Evolutionary conservation across 768 basidiomycete genomes (phyloP), one percentile per base, ranked within the genome.

Genomic region (Calvatia gigantea): DNA sequence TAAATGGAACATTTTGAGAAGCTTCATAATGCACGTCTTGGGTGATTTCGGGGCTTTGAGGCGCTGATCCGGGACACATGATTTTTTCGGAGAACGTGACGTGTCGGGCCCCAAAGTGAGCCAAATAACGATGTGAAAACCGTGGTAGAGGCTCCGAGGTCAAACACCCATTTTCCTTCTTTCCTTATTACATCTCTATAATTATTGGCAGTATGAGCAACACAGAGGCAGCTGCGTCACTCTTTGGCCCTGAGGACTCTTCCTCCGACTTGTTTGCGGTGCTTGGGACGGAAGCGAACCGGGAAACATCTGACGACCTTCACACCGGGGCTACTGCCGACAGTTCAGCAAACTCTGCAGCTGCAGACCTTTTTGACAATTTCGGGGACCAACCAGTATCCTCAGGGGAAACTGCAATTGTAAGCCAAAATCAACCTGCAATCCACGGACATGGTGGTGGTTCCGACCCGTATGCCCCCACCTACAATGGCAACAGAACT

Each of bases 201-300:
- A 6, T 37, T 25, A 33, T 47, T 11, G 46, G 8, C 37, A 62
- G 64, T 64, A 87, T 87, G 86, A 80, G 74, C 67, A 75, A 77
- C 61, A 82, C 86, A 54, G 88, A 90, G 75, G 84, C 87, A 61
- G 91, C 91, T 32, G 86, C 89, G 49, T 85, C 87, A 55, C 85
- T 93, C 43, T 93, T 93, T 75, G 87, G 84, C 58, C 71, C 80
- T 50, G 81, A 81, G 29, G 86, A 89, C 65, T 64, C 81, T 48
- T 73, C 72, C 15, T 74, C 79, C 29, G 86, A 89, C 71, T 81
- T 81, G 50, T 88, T 88, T 72, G 80, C 85, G 58, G 71, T 77
- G 52, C 75, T 86, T 58, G 84, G 82, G 43, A 69, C 73, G 52
- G 53, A 60, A 28, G 32, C 3, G 3, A 43, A 19, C 15, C 51